Base-by-base conservation (phyloP, 1,284 basidiomycete species). In the Cryptococcus sp. region DNA sequence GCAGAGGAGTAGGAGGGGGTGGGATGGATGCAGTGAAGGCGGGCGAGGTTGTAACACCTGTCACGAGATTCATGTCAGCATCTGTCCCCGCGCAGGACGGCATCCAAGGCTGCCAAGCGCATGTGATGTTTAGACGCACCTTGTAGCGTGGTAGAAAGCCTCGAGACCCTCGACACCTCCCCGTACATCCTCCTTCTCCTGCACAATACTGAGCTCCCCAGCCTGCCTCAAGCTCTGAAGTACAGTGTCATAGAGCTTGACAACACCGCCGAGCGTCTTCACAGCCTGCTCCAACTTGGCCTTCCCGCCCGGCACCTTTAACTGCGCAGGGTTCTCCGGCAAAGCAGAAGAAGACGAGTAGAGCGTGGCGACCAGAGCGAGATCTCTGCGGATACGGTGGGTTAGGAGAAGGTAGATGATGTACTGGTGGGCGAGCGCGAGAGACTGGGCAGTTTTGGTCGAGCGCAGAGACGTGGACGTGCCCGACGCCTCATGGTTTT, bases 231-330 rank as follows among this genome's bases (percentile, higher is more conserved):
- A 79, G 67, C 86, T 87, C 76, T 94, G 91, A 12, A 94, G 75
- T 33, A 91, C 82, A 1, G 88, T 86, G 73, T 94, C 91, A 49
- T 91, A 83, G 1, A 94, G 80, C 76, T 94, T 95, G 73, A 95
- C 86, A 5, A 93, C 80, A 0, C 88, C 90, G 12, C 90, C 89
- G 67, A 53, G 80, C 77, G 67, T 87, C 87, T 52, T 88, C 81
- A 63, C 82, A 72, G 64, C 62, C 77, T 79, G 65, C 78, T 82
- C 60, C 68, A 71, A 64, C 78, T 83, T 65, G 68, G 69, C 65
- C 51, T 67, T 63, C 9, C 72, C 68, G 35, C 72, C 73, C 3
- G 62, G 53, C 11, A 76, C 50, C 57, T 67, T 72, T 63, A 73
- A 68, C 18, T 56, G 55, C 3, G 70, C 63, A 3, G 66, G 52